These are phyloP conservation scores for Leptographium radiaticola DNA, from an alignment of 2,329 filamentous ascomycete species.

Conservation along the genomic window DNA sequence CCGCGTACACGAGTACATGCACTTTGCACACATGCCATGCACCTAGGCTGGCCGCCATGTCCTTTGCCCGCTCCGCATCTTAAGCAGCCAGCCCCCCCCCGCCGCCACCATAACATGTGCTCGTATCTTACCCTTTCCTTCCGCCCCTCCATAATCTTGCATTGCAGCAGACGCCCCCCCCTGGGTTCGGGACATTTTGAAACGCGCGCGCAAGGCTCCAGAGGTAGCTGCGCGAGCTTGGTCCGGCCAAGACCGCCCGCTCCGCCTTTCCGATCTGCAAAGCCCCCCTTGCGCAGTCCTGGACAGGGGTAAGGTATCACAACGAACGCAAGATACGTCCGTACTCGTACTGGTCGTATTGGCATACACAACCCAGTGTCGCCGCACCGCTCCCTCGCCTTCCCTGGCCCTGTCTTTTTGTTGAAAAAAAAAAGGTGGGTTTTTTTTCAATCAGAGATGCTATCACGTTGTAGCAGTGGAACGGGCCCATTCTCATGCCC, in stretches of 20 bases:
- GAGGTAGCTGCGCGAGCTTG: background rate
- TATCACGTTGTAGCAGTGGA: no score
- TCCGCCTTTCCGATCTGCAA: no score
- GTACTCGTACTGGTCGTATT: background rate
- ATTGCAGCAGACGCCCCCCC: constrained; percentile 7
- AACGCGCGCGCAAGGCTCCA: background rate
- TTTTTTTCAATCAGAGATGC: no score
- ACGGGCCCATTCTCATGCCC: no score
- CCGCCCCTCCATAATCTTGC: constrained; percentile 7
- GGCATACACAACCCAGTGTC: no score
- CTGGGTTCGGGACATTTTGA: constrained; percentile 1
- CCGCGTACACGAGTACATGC: background rate
- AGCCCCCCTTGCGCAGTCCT: no score
- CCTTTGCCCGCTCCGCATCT: background rate
- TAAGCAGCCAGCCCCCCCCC: background rate
- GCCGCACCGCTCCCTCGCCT: no score
- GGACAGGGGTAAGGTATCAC: no score
- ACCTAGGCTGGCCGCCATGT: background rate
- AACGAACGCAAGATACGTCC: background rate
- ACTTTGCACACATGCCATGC: background rate
- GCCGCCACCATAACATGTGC: background rate
- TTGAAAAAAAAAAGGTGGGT: no score
- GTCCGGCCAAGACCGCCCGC: no score
- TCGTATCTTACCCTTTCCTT: background rate
- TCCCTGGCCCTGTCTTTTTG: no score